Percentiles rank a stretch among this genome's conserved stretches.
phyloP scores from a whole-genome alignment of 306 rosid genomes.

The Prunus fruticosa region DNA sequence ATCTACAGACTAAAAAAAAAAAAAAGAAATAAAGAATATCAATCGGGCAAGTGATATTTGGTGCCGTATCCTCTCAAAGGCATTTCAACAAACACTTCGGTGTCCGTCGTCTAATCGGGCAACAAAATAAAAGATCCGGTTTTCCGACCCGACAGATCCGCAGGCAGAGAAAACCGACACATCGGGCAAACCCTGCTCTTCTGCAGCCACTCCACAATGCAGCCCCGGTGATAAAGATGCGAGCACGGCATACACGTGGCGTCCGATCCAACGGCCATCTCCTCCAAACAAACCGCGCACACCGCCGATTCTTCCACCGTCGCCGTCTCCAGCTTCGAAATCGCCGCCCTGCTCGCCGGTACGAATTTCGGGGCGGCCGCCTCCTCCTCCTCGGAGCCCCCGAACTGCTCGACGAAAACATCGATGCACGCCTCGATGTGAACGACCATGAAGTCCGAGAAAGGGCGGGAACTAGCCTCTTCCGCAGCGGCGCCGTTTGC shows the following conservation, averaged over 20 bases:
- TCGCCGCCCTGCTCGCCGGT: not conserved
- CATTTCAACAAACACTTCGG: too few relatives aligned
- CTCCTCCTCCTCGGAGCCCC: not conserved
- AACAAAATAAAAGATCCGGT: too few relatives aligned
- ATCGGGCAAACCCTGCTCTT: constrained; percentile 6
- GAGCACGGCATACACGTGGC: not conserved
- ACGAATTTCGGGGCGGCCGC: not conserved
- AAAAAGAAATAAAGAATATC: too few relatives aligned
- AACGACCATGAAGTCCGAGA: not conserved
- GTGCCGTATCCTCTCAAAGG: too few relatives aligned
- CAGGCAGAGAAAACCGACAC: not conserved
- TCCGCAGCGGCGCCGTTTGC: too few relatives aligned
- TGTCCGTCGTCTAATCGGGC: too few relatives aligned
- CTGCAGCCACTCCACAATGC: not conserved
- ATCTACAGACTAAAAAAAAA: too few relatives aligned
- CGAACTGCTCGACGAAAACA: not conserved
- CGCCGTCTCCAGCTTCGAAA: not conserved
- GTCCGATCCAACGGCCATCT: not conserved
- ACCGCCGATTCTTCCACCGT: not conserved
- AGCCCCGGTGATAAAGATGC: constrained; percentile 4
- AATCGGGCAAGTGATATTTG: too few relatives aligned
- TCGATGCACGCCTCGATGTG: not conserved
- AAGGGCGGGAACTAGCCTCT: too few relatives aligned
- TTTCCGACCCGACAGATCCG: too few relatives aligned
- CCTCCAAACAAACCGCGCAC: constrained; percentile 6